A percentile compares a stretch with the other conserved stretches of the same genome.
Conservation (phyloP, 768 basidiomycete genomes). For the Leccinum incarnatum region DNA sequence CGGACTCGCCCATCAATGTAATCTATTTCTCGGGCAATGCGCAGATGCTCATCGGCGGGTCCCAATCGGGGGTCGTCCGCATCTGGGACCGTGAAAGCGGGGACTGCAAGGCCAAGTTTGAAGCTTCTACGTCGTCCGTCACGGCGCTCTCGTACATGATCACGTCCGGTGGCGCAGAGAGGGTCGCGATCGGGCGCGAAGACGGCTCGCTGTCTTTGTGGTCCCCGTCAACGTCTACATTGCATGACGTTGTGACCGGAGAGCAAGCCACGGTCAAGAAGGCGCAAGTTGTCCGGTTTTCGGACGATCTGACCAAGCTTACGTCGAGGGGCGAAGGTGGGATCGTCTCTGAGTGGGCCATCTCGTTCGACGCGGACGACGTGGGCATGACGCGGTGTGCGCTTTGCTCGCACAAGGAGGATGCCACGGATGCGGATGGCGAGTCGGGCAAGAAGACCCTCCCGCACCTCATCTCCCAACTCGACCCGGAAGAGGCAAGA, state of each 20-base stretch:
- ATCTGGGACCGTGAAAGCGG: constrained; percentile 23
- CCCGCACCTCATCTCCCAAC: no score
- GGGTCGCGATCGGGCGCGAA: constrained; percentile 17
- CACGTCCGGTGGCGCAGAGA: background rate
- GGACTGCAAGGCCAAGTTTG: constrained; percentile 8
- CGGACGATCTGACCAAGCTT: constrained; percentile 1
- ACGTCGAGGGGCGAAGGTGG: constrained; percentile 5
- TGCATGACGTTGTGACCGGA: constrained; percentile 4
- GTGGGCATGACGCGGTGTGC: background rate
- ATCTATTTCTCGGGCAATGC: constrained; percentile 20
- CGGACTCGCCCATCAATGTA: background rate
- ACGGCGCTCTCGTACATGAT: constrained; percentile 16
- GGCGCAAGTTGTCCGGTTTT: constrained; percentile 9
- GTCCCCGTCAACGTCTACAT: constrained; percentile 13
- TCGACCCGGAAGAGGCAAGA: background rate
- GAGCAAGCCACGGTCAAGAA: constrained; percentile 6
- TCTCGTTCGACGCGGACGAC: constrained; percentile 3
- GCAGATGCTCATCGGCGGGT: constrained; percentile 19
- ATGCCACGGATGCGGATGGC: background rate
- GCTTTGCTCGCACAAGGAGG: background rate
- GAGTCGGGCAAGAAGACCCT: background rate
- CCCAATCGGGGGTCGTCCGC: constrained; percentile 8
- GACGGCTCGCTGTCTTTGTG: constrained; percentile 20
- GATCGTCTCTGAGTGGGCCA: constrained; percentile 5
- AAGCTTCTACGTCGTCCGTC: constrained; percentile 6